Percentiles rank a stretch among this genome's conserved stretches.
Conservation (phyloP, 2,329 filamentous ascomycete species). For the Aureobasidium pullulans region DNA sequence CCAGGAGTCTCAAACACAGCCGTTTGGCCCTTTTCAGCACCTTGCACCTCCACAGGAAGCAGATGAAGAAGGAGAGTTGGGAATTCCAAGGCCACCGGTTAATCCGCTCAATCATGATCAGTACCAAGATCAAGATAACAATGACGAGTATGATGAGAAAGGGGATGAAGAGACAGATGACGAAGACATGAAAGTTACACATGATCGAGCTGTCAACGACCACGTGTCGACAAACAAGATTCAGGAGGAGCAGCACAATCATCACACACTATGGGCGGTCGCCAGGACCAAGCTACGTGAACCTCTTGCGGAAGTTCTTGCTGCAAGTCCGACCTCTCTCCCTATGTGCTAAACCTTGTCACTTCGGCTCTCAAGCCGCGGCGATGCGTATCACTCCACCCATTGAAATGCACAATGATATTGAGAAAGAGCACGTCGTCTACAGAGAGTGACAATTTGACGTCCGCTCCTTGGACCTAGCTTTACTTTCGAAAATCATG, state of each 20-base stretch:
- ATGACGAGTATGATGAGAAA: not conserved
- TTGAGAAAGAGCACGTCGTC: too few relatives aligned
- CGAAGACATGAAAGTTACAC: not conserved
- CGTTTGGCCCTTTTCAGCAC: not conserved
- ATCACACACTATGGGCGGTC: constrained; percentile 38
- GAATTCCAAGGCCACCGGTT: not conserved
- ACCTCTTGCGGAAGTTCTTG: constrained; percentile 47
- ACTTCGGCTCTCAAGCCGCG: too few relatives aligned
- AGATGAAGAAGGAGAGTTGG: not conserved
- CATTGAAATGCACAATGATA: too few relatives aligned
- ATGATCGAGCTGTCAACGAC: not conserved
- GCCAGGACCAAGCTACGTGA: constrained; percentile 46
- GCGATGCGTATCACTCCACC: too few relatives aligned
- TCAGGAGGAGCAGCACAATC: constrained; percentile 44
- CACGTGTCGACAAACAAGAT: constrained; percentile 27
- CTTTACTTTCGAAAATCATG: too few relatives aligned
- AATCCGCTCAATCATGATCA: not conserved
- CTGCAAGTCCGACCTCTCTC: constrained; percentile 25
- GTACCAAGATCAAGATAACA: not conserved
- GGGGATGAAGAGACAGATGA: not conserved
- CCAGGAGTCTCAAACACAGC: not conserved
- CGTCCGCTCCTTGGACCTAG: too few relatives aligned
- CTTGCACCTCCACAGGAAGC: not conserved
- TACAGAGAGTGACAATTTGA: too few relatives aligned
- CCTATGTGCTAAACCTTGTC: not conserved